Percentiles rank a stretch among this genome's conserved stretches.
phyloP scores from a whole-genome alignment of 306 rosid genomes.

The Oxytropis ochrocephala region DNA sequence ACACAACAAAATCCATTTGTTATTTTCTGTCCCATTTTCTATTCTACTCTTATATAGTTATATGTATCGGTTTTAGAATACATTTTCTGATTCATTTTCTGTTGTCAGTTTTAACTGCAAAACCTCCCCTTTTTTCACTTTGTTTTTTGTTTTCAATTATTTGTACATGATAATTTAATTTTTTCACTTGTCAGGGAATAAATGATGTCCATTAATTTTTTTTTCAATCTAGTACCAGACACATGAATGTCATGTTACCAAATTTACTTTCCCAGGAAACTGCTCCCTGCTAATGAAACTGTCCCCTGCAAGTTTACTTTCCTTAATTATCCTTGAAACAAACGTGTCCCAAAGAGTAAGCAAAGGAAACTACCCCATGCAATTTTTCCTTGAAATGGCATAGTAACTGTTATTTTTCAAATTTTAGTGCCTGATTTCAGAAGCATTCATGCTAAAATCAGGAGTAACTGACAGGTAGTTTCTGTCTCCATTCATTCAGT shows the following conservation, averaged over 20 bases:
- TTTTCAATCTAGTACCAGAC: neutral
- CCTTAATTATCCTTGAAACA: neutral
- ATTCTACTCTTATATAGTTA: too few relatives aligned
- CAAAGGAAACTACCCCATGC: slow-evolving; percentile 7
- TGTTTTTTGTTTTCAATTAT: too few relatives aligned
- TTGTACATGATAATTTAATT: neutral
- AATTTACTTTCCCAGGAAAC: neutral
- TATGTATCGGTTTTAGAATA: too few relatives aligned
- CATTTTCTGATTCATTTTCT: too few relatives aligned
- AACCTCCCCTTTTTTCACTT: too few relatives aligned
- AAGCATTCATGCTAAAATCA: neutral
- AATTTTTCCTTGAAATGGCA: slow-evolving; percentile 17
- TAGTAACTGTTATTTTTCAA: slow-evolving; percentile 19
- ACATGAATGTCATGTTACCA: neutral
- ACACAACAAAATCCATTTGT: too few relatives aligned
- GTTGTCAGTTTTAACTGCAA: too few relatives aligned
- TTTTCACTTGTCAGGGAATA: neutral
- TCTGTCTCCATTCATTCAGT: neutral
- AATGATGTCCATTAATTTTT: neutral
- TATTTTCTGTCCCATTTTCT: too few relatives aligned
- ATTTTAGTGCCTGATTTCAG: slow-evolving; percentile 9
- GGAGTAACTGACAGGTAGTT: neutral
- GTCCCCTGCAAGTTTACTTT: neutral
- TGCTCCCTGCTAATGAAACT: neutral
- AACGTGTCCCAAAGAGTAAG: neutral